phyloP scores from a whole-genome alignment of 805 yeast species.

The Diddensiella caesifluorescens region DNA sequence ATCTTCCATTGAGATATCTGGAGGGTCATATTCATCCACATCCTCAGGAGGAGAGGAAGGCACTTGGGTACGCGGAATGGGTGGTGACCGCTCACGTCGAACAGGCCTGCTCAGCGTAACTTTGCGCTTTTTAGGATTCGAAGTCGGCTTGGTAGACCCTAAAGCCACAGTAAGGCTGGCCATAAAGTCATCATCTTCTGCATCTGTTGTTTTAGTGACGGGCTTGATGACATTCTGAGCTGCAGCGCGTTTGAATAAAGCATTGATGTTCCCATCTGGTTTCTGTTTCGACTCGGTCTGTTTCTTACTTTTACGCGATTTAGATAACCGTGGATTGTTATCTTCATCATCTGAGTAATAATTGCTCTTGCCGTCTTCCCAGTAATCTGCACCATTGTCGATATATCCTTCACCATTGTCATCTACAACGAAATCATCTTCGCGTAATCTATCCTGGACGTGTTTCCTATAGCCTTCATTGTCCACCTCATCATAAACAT shows the following conservation, averaged over 20 bases:
- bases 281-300: constrained; percentile 24
- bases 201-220: constrained; percentile 10
- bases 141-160: constrained; percentile 23
- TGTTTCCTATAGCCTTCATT: constrained; percentile 71
- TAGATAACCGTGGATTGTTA: constrained; percentile 19
- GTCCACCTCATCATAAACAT: constrained; percentile 82
- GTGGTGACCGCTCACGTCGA: background rate
- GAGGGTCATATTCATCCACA: constrained; percentile 10
- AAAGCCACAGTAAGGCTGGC: constrained; percentile 67
- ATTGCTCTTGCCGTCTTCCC: constrained; percentile 56
- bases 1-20: constrained; percentile 7
- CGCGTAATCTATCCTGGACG: constrained; percentile 72
- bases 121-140: constrained; percentile 18
- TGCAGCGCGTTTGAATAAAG: constrained; percentile 43
- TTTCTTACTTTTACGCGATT: constrained; percentile 24
- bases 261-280: constrained; percentile 30
- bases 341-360: constrained; percentile 25
- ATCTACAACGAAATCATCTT: constrained; percentile 91
- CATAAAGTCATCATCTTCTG: constrained; percentile 47
- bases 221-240: constrained; percentile 37
- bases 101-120: background rate
- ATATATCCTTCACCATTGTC: constrained; percentile 93
- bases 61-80: constrained; percentile 2
- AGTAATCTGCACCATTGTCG: constrained; percentile 88
- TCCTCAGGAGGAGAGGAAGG: constrained; percentile 14